Evolutionary conservation across 2,329 filamentous ascomycete species (phyloP).

Genomic region (Nothophoma quercina): DNA sequence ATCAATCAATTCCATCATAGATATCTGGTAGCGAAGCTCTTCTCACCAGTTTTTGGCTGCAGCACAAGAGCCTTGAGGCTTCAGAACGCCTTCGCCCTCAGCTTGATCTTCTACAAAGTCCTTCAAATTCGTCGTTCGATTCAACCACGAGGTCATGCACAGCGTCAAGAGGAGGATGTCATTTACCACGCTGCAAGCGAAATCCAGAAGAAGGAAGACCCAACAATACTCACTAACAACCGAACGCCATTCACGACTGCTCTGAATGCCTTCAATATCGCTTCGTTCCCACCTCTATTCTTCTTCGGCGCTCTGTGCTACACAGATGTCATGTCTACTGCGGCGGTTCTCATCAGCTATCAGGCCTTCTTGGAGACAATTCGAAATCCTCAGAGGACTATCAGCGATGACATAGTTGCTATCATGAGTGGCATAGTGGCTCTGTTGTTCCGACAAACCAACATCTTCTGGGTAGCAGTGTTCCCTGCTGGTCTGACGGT

Average conservation of each 20-base stretch:
- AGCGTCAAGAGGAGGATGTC: background rate
- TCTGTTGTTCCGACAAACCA: conserved; percentile 87
- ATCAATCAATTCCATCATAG: conserved; percentile 22
- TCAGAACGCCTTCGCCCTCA: conserved; percentile 50
- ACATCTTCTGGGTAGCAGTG: conserved; percentile 92
- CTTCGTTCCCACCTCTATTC: conserved; percentile 87
- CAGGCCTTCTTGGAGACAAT: conserved; percentile 51
- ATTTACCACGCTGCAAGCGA: background rate
- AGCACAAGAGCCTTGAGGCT: conserved; percentile 47
- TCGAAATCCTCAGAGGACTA: conserved; percentile 27
- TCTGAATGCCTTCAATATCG: conserved; percentile 78
- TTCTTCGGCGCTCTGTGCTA: conserved; percentile 98
- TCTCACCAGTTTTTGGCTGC: conserved; percentile 52
- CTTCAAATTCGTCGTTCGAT: conserved; percentile 8
- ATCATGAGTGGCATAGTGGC: conserved; percentile 69
- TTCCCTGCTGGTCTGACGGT: conserved; percentile 69
- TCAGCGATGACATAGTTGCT: conserved; percentile 21
- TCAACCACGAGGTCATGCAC: background rate
- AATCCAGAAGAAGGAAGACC: background rate
- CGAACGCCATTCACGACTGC: conserved; percentile 47
- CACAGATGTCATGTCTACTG: conserved; percentile 85
- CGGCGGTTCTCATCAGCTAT: conserved; percentile 76
- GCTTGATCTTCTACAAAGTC: conserved; percentile 35
- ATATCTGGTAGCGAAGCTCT: conserved; percentile 53
- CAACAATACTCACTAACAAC: conserved; percentile 8